Evolutionary conservation across 768 basidiomycete species (phyloP).

Genomic region (Podaxis sp.): DNA sequence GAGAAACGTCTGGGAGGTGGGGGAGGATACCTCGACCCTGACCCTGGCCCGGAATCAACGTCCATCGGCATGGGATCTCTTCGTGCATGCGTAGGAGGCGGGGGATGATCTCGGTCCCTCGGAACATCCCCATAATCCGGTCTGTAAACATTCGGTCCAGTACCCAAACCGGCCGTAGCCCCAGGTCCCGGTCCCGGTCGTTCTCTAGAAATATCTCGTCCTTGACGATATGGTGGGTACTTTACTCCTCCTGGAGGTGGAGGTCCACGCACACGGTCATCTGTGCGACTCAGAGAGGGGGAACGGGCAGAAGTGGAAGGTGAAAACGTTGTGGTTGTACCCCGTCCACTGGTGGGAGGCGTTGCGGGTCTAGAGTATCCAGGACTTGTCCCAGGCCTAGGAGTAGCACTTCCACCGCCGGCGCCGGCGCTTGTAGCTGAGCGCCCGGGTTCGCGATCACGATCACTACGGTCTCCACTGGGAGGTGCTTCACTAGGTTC

Average conservation of each 20-base stretch:
- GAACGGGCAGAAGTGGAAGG: not conserved
- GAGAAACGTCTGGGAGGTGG: slow-evolving; percentile 24
- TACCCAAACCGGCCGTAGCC: slow-evolving; percentile 13
- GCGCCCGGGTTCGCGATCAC: not conserved
- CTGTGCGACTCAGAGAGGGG: not conserved
- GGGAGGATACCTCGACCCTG: slow-evolving; percentile 14
- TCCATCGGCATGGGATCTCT: slow-evolving; percentile 26
- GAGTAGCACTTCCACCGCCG: not conserved
- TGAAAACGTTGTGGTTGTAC: not conserved
- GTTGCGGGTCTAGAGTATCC: slow-evolving; percentile 4
- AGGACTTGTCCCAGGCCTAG: not conserved
- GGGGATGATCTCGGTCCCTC: slow-evolving; percentile 31
- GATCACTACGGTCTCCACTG: not conserved
- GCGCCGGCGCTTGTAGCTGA: not conserved
- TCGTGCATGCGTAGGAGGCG: not conserved
- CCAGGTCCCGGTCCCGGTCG: slow-evolving; percentile 23
- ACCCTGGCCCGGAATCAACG: slow-evolving; percentile 18
- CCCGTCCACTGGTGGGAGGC: slow-evolving; percentile 1
- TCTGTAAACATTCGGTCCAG: slow-evolving; percentile 29
- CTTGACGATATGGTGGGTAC: slow-evolving; percentile 4
- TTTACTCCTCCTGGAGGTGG: not conserved
- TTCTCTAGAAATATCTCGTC: slow-evolving; percentile 31
- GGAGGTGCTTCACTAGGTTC: slow-evolving; percentile 1
- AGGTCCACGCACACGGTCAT: not conserved
- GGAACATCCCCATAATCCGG: slow-evolving; percentile 40